phyloP scores from a whole-genome alignment of 495 filamentous ascomycete genomes.

The Copromyces sp. region DNA sequence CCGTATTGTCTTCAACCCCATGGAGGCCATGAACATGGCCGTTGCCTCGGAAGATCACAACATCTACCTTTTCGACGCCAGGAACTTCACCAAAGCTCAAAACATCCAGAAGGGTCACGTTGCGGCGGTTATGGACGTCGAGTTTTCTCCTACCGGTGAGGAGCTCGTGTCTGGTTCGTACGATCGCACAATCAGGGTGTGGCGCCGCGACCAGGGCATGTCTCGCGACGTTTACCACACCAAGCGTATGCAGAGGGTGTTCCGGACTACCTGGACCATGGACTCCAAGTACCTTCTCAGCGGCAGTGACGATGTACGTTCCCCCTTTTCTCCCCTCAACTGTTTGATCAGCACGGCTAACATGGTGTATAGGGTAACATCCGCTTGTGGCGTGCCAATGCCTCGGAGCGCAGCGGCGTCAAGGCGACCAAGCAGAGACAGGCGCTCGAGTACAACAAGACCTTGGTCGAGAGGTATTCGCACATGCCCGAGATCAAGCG shows the following conservation, averaged over 20 bases:
- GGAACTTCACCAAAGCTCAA: conserved; percentile 40
- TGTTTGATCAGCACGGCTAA: not conserved
- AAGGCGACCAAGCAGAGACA: conserved; percentile 74
- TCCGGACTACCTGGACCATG: conserved; percentile 72
- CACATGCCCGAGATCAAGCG: conserved; percentile 95
- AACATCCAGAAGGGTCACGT: conserved; percentile 97
- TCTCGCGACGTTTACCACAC: conserved; percentile 94
- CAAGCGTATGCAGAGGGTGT: conserved; percentile 85
- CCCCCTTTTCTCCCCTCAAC: no score
- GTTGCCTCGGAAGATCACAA: conserved; percentile 41
- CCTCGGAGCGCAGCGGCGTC: conserved; percentile 75
- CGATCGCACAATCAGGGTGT: conserved; percentile 49
- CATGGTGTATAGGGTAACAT: conserved; percentile 53
- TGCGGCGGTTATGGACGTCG: conserved; percentile 91
- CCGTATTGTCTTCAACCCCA: conserved; percentile 85
- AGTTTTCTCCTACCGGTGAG: conserved; percentile 89
- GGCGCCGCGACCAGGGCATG: conserved; percentile 69
- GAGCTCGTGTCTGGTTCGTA: conserved; percentile 89
- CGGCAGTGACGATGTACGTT: conserved; percentile 87
- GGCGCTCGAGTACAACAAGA: conserved; percentile 85
- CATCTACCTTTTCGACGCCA: conserved; percentile 30
- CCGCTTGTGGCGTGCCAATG: conserved; percentile 81
- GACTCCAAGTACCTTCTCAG: conserved; percentile 81
- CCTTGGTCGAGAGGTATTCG: conserved; percentile 69
- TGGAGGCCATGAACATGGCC: conserved; percentile 41